A percentile compares a stretch with the other conserved stretches of the same genome.
phyloP scores from a whole-genome alignment of 805 yeast species.

The Kazachstania psychrophila region DNA sequence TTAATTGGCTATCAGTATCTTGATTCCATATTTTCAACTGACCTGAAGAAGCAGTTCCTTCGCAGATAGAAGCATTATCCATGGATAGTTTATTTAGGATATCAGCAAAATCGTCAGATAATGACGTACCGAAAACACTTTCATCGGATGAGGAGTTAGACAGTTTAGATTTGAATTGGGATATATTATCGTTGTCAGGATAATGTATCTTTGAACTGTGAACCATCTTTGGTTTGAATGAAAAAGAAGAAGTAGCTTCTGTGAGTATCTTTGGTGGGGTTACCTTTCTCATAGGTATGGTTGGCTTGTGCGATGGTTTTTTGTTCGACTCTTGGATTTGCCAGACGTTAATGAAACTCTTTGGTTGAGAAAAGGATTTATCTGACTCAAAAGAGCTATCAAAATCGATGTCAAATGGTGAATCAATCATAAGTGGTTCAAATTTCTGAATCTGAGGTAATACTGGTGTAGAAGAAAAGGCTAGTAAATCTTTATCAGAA shows the following conservation, averaged over 20 bases:
- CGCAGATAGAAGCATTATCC: conserved; percentile 1
- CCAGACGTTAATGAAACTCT: conserved; percentile 26
- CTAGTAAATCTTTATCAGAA: neutral
- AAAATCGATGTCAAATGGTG: conserved; percentile 17
- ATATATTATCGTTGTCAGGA: neutral
- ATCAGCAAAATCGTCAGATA: conserved; percentile 8
- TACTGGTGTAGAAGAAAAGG: neutral
- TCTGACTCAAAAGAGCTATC: conserved; percentile 20
- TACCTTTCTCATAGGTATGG: neutral
- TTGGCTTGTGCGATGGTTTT: neutral
- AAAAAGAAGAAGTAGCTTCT: conserved; percentile 1
- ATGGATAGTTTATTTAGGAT: conserved; percentile 3
- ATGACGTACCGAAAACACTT: neutral
- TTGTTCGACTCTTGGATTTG: conserved; percentile 21
- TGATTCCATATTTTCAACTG: conserved; percentile 7
- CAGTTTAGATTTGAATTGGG: neutral
- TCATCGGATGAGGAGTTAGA: neutral
- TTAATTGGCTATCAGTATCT: too few species aligned
- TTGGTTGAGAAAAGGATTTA: conserved; percentile 13
- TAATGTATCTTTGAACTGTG: conserved; percentile 7
- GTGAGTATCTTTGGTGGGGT: neutral
- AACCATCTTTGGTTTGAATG: conserved; percentile 9
- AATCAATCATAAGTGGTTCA: conserved; percentile 20
- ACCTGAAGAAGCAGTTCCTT: neutral
- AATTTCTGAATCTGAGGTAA: conserved; percentile 12